phyloP scores from a whole-genome alignment of 148 eudicot species.

The Polygonum maritimum region DNA sequence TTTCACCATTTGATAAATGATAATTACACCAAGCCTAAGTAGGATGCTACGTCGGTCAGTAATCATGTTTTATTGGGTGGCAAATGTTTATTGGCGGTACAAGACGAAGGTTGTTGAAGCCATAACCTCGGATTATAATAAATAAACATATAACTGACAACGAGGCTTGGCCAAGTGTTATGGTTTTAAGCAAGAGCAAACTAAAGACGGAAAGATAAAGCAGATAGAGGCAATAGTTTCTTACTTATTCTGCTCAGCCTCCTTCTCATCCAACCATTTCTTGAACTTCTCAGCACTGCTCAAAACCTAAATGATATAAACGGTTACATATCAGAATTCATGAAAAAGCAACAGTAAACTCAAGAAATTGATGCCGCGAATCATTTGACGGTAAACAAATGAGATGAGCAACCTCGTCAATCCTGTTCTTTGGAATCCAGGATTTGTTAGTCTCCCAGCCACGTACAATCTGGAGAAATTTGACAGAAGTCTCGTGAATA shows the following conservation, averaged over 20 bases:
- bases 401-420: constrained; percentile 52
- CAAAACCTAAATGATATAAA: constrained; percentile 34
- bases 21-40: neutral
- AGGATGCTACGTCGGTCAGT: neutral
- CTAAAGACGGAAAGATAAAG: neutral
- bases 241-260: constrained; percentile 76
- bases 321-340: neutral
- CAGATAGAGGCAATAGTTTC: constrained; percentile 5
- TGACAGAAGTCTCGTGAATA: neutral
- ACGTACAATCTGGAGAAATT: constrained; percentile 44
- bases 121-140: neutral
- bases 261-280: constrained; percentile 78
- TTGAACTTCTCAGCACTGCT: constrained; percentile 56
- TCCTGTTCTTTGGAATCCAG: constrained; percentile 80
- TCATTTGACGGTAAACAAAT: neutral
- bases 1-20: neutral
- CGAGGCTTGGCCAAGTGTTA: neutral
- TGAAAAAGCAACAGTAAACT: neutral
- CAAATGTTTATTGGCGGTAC: neutral
- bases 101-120: neutral
- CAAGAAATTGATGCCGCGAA: neutral
- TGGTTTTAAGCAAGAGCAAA: neutral
- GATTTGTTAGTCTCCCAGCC: constrained; percentile 77
- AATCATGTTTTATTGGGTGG: neutral
- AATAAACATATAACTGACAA: neutral